Evolutionary conservation across 768 basidiomycete species (phyloP), one percentile per base, ranked within the genome.

Genomic region (Favolaschia claudopus): DNA sequence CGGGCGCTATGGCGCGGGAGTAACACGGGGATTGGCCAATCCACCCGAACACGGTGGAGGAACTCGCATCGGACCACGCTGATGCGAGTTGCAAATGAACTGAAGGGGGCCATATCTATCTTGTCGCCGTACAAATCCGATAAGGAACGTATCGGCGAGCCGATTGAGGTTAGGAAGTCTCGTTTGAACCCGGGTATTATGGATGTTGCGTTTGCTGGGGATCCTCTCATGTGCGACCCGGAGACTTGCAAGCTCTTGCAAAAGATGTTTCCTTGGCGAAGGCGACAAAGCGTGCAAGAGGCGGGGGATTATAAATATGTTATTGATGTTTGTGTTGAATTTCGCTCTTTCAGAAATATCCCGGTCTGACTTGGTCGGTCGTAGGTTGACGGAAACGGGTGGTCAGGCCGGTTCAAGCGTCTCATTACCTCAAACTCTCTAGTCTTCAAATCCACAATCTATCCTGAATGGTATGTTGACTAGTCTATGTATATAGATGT

Each of bases 1-100:
- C 75, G 83, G 4, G 62, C 92, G 17, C 76, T 85, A 36, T 93
- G 92, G 92, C 79, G 92, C 36, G 92, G 92, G 4, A 84, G 84
- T 37, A 89, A 85, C 40, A 92, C 91, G 0, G 92, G 91, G 10
- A 88, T 85, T 19, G 74, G 64, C 48, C 79, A 83, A 32, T 66
- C 72, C 14, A 52, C 67, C 2, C 51, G 63, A 1, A 73, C 78
- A 8, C 73, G 74, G 6, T 89, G 88, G 89, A 50, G 69, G 62
- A 65, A 76, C 20, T 75, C 79, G 6, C 89, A 89, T 52, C 74
- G 89, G 0, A 68, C 77, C 20, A 73, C 79, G 20, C 71, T 89
- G 2, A 77, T 87, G 29, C 71, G 74, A 14, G 68, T 74, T 24
- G 55, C 81, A 8, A 85, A 82, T 32, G 69, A 78, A 6, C 44